phyloP scores from a whole-genome alignment of 2,329 filamentous ascomycete genomes.

The Xylaria sp. region DNA sequence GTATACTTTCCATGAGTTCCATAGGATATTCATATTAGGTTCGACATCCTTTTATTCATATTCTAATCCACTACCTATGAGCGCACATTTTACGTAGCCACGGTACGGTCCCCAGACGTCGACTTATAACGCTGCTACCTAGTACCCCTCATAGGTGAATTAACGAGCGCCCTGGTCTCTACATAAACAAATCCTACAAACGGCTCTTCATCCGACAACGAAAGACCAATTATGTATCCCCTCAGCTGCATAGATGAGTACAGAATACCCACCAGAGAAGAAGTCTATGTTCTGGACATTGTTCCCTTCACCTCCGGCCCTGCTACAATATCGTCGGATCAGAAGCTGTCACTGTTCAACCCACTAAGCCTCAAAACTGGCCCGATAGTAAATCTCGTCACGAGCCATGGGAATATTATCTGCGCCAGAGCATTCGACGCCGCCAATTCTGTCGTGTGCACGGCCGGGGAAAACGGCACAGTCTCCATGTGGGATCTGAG shows the following conservation, averaged over 20 bases:
- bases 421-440: constrained; percentile 67
- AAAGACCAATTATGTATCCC: constrained; percentile 52
- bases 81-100: too few species aligned
- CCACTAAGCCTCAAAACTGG: constrained; percentile 64
- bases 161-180: neutral
- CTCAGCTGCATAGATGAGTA: constrained; percentile 54
- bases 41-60: neutral
- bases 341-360: constrained; percentile 74
- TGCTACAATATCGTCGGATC: constrained; percentile 75
- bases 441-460: constrained; percentile 67
- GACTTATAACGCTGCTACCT: constrained; percentile 9
- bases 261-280: constrained; percentile 51
- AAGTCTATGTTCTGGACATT: constrained; percentile 69
- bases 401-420: constrained; percentile 71
- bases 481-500: constrained; percentile 75
- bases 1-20: neutral
- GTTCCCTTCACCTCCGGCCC: constrained; percentile 62
- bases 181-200: neutral
- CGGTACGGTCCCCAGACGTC: neutral
- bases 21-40: neutral
- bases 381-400: constrained; percentile 45
- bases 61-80: too few species aligned
- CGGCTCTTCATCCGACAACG: neutral
- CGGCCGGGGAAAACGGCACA: constrained; percentile 76
- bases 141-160: neutral